Percentiles rank a stretch among this genome's conserved stretches.
phyloP scores from a whole-genome alignment of 1,139 yeast genomes.

The Diutina neorugosa region DNA sequence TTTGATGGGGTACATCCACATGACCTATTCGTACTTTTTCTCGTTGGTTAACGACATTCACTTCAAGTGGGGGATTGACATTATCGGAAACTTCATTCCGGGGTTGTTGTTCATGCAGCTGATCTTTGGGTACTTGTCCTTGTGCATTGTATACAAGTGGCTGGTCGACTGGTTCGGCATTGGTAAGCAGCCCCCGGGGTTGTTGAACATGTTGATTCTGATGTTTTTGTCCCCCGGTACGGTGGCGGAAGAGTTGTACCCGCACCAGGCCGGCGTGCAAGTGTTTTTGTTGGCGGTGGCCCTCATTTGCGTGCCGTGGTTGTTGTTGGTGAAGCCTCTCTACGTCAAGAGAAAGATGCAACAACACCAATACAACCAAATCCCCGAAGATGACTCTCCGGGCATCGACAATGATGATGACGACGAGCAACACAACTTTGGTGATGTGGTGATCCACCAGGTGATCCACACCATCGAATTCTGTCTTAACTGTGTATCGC shows the following conservation, averaged over 20 bases:
- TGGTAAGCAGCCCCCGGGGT: constrained; percentile 77
- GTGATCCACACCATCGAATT: constrained; percentile 97
- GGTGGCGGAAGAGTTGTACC: constrained; percentile 70
- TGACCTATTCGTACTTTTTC: constrained; percentile 82
- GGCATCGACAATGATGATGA: constrained; percentile 35
- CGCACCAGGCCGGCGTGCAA: constrained; percentile 78
- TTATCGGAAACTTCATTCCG: constrained; percentile 88
- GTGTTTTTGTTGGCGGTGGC: constrained; percentile 64
- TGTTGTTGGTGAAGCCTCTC: constrained; percentile 78
- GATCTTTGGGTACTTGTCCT: constrained; percentile 80
- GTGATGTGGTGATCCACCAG: constrained; percentile 94
- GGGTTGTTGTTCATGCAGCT: constrained; percentile 92
- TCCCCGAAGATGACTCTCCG: constrained; percentile 13
- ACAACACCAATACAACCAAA: constrained; percentile 16
- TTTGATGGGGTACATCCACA: constrained; percentile 87
- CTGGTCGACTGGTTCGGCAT: constrained; percentile 77
- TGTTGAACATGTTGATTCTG: constrained; percentile 86
- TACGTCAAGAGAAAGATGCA: constrained; percentile 36
- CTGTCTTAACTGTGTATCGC: constrained; percentile 93
- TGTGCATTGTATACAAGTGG: constrained; percentile 91
- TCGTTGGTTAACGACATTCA: constrained; percentile 71
- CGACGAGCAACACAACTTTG: constrained; percentile 48
- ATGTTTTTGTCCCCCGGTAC: constrained; percentile 94
- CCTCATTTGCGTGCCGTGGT: constrained; percentile 88
- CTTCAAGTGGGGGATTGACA: constrained; percentile 70